Evolutionary conservation across 2,329 filamentous ascomycete species (phyloP), one percentile per base, ranked within the genome.

Genomic region (Colletotrichum lini): DNA sequence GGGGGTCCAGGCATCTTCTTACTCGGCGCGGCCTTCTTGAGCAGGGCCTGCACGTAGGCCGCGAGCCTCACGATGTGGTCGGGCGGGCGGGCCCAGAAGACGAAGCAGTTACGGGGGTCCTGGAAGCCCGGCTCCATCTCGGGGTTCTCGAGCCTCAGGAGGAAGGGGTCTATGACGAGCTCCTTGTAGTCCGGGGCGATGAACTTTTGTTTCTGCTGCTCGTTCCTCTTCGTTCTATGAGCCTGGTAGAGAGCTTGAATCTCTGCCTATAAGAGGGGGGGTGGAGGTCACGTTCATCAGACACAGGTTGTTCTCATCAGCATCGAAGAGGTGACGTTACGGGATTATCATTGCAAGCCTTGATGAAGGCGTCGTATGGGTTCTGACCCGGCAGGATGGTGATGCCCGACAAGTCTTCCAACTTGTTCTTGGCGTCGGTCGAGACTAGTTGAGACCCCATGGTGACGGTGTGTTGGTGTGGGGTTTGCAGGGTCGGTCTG

Each of bases 41-140:
- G 83, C 76, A 89, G 87, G 60, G 86, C 80, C 80, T 98, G 96
- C 40, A 98, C 82, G 67, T 88, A 87, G 2, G 84, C 81, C 3
- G 96, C 90, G 70, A 98, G 82, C 23, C 87, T 82, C 56, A 92
- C 85, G 21, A 98, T 85, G 75, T 92, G 90, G 56, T 89, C 82
- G 0, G 95, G 93, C 18, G 96, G 96, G 8, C 95, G 87, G 4
- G 93, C 94, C 94, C 95, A 98, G 78, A 98, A 91, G 0, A 95
- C 93, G 13, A 98, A 85, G 78, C 95, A 97, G 77, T 98, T 88
- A 50, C 96, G 87, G 52, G 90, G 88, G 79, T 98, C 96, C 62
- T 85, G 80, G 78, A 93, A 97, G 1, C 89, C 90, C 1, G 91
- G 91, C 73, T 94, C 87, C 45, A 92, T 82, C 1, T 86, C 81